Evolutionary conservation across 805 yeast genomes (phyloP), one percentile per base, ranked within the genome.

Genomic region (Candida mattraensis): DNA sequence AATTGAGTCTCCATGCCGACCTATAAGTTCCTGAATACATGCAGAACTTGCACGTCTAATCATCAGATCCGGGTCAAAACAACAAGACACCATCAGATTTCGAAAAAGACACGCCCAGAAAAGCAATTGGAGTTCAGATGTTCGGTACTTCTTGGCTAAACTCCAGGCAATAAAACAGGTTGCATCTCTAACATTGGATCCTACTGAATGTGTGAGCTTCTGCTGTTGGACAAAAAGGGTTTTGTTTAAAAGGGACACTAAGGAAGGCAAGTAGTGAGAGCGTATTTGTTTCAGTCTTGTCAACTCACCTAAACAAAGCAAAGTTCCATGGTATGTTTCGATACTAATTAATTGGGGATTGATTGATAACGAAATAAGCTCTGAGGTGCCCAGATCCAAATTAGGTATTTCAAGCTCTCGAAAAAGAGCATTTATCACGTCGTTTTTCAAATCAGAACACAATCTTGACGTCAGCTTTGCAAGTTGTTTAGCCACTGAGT

Each of bases 111-210:
- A 33, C 1, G 44, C 13, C 18, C 49, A 31, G 1, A 48, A 21
- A 0, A 47, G 47, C 1, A 51, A 37, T 1, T 42, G 28, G 4
- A 66, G 41, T 7, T 50, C 51, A 0, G 33, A 23, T 0, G 44
- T 39, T 27, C 35, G 26, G 38, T 61, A 49, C 53, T 62, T 61
- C 45, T 83, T 69, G 22, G 76, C 69, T 12, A 83, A 35, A 0
- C 95, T 74, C 98, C 98, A 89, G n/a, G 78, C 61, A 0, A 85
- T 76, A 51, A 83, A 89, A 57, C 94, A 84, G 0, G 91, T 78
- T 0, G 96, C 79, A 57, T 89, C 98, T 39, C 95, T 69, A 1
- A 91, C 71, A 47, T 81, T 87, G 2, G 74, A 60, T 0, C 95
- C 95, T 5, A 74, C 55, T 0, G 78, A 63, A 15, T 66, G 63